phyloP scores from a whole-genome alignment of 805 yeast species.

The Maudiozyma serrabonitensis region DNA sequence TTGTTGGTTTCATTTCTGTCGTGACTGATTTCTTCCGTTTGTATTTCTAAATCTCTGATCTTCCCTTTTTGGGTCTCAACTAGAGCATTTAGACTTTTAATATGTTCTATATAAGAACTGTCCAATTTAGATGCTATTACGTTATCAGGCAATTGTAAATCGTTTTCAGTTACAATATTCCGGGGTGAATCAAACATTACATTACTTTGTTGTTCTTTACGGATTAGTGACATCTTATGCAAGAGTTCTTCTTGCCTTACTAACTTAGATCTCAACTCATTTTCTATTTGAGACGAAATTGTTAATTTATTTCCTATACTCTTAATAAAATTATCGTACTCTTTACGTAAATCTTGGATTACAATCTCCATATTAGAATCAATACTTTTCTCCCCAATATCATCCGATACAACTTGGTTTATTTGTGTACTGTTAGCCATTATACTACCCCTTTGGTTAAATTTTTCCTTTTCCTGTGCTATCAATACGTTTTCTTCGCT shows the following conservation, averaged over 20 bases:
- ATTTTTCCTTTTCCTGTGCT: neutral
- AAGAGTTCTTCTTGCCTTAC: conserved; percentile 13
- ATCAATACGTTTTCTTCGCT: neutral
- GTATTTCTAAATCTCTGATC: conserved; percentile 1
- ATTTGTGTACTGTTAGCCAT: conserved; percentile 18
- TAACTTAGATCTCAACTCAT: conserved; percentile 13
- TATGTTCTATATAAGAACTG: conserved; percentile 12
- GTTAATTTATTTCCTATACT: conserved; percentile 17
- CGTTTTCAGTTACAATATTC: neutral
- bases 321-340: conserved; percentile 22
- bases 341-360: conserved; percentile 22
- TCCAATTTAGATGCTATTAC: neutral
- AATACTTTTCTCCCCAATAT: neutral
- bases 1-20: neutral
- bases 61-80: conserved; percentile 8
- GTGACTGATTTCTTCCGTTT: neutral
- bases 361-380: conserved; percentile 22
- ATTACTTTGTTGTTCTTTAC: neutral
- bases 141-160: neutral
- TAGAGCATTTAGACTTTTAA: conserved; percentile 11
- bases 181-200: neutral
- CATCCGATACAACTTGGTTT: neutral
- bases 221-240: neutral
- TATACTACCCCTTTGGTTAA: conserved; percentile 1
- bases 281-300: conserved; percentile 13